These are phyloP conservation scores for Psilocybe mexicana DNA, from an alignment of 1,284 basidiomycete genomes.

Conservation along the genomic window DNA sequence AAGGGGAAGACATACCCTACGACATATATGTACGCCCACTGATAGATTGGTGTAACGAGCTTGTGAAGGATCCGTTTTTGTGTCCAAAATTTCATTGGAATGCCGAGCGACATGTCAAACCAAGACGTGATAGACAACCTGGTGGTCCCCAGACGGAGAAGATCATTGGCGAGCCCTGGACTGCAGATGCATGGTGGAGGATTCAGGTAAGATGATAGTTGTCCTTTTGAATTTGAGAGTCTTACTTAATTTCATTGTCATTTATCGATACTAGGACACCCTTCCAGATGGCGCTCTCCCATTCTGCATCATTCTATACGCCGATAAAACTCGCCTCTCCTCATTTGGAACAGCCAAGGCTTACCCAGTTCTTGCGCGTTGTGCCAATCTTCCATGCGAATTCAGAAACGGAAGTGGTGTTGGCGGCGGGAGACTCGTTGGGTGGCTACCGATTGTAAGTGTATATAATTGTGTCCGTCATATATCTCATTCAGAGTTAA, in stretches of 20 bases:
- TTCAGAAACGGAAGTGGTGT: conserved; percentile 38
- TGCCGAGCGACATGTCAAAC: conserved; percentile 15
- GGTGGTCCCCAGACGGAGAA: conserved; percentile 21
- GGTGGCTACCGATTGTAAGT: conserved; percentile 44
- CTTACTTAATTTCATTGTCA: too few species aligned
- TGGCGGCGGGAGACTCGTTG: conserved; percentile 40
- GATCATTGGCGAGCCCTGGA: conserved; percentile 38
- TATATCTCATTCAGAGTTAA: neutral
- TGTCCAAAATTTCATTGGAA: conserved; percentile 26
- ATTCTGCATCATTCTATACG: conserved; percentile 37
- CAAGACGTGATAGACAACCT: conserved; percentile 6
- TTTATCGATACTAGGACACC: neutral
- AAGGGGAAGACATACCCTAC: conserved; percentile 1
- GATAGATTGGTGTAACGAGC: conserved; percentile 26
- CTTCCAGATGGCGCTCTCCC: conserved; percentile 4
- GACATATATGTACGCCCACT: conserved; percentile 15
- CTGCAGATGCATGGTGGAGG: conserved; percentile 25
- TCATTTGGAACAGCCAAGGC: conserved; percentile 43
- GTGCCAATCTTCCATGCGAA: conserved; percentile 36
- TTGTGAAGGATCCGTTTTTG: conserved; percentile 18
- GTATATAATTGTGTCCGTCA: too few species aligned
- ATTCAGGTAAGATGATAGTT: conserved; percentile 32
- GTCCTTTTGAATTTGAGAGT: neutral
- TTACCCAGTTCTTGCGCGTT: conserved; percentile 42
- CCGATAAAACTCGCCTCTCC: conserved; percentile 46